phyloP scores from a whole-genome alignment of 2,329 filamentous ascomycete genomes.

The Akanthomyces muscarius region DNA sequence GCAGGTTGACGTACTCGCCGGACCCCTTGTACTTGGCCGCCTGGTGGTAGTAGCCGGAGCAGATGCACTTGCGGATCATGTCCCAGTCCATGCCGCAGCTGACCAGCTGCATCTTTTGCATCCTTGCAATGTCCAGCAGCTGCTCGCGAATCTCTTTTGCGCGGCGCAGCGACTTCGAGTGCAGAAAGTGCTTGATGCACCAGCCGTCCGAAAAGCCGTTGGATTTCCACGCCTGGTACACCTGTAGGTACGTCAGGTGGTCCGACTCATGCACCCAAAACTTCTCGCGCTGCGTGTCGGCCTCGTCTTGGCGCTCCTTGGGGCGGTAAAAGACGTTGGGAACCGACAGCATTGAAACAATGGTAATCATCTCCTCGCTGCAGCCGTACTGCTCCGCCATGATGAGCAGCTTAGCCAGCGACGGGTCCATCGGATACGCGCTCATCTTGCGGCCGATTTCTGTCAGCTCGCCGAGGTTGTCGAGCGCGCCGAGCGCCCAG shows the following conservation, averaged over 20 bases:
- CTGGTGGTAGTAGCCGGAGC: slow-evolving; percentile 96
- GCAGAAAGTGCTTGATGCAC: slow-evolving; percentile 90
- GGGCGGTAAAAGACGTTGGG: slow-evolving; percentile 96
- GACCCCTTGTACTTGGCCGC: slow-evolving; percentile 94
- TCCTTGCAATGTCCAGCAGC: slow-evolving; percentile 86
- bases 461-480: slow-evolving; percentile 91
- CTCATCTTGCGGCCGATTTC: slow-evolving; percentile 89
- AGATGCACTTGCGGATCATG: slow-evolving; percentile 91
- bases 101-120: slow-evolving; percentile 82
- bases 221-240: slow-evolving; percentile 91
- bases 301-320: slow-evolving; percentile 94
- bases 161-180: slow-evolving; percentile 86
- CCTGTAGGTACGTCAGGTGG: slow-evolving; percentile 90
- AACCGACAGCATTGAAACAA: slow-evolving; percentile 96
- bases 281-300: slow-evolving; percentile 90
- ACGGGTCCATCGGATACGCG: slow-evolving; percentile 96
- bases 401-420: slow-evolving; percentile 89
- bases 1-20: slow-evolving; percentile 94
- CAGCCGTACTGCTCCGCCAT: slow-evolving; percentile 86
- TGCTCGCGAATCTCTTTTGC: slow-evolving; percentile 95
- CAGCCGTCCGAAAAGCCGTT: slow-evolving; percentile 88
- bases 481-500: slow-evolving; percentile 89
- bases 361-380: slow-evolving; percentile 96
- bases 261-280: slow-evolving; percentile 98
- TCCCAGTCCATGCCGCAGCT: slow-evolving; percentile 98